Evolutionary conservation across 371 early-diverging fungal species (phyloP).

Genomic region (Mortierella sp.): DNA sequence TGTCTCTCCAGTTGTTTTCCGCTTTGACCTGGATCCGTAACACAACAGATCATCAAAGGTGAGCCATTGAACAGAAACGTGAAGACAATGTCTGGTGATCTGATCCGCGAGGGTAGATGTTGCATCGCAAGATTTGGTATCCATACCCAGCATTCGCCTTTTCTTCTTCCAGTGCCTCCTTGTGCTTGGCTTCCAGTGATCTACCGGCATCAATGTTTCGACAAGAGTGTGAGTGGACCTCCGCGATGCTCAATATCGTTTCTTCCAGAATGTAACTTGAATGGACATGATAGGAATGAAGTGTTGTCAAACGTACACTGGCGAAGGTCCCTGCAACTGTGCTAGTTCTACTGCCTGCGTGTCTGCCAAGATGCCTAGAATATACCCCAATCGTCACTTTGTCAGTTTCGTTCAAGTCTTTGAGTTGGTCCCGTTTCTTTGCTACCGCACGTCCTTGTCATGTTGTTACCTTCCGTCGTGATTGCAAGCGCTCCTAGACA

Average conservation of each 20-base stretch:
- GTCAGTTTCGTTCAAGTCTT: neutral
- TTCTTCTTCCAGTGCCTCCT: slow-evolving; percentile 32
- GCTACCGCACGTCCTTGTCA: neutral
- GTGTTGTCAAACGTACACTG: slow-evolving; percentile 45
- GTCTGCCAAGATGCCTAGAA: slow-evolving; percentile 33
- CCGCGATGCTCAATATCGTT: no score
- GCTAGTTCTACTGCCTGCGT: slow-evolving; percentile 38
- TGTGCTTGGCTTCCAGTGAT: slow-evolving; percentile 39
- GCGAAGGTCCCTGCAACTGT: slow-evolving; percentile 39
- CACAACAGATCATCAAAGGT: neutral
- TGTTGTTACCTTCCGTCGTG: slow-evolving; percentile 29
- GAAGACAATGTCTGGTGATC: no score
- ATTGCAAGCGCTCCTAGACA: slow-evolving; percentile 34
- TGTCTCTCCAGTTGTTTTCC: slow-evolving; percentile 1
- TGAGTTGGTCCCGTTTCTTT: neutral
- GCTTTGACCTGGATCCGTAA: slow-evolving; percentile 4
- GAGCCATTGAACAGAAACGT: neutral
- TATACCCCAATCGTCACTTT: neutral
- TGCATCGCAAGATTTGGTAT: neutral
- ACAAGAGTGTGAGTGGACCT: no score
- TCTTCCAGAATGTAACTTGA: no score
- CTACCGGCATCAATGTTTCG: slow-evolving; percentile 5
- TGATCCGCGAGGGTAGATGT: no score
- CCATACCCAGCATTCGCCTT: slow-evolving; percentile 2
- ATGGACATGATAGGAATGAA: no score